Evolutionary conservation across 2,329 filamentous ascomycete species (phyloP).

Genomic region (Pseudophaeomoniella oleicola): DNA sequence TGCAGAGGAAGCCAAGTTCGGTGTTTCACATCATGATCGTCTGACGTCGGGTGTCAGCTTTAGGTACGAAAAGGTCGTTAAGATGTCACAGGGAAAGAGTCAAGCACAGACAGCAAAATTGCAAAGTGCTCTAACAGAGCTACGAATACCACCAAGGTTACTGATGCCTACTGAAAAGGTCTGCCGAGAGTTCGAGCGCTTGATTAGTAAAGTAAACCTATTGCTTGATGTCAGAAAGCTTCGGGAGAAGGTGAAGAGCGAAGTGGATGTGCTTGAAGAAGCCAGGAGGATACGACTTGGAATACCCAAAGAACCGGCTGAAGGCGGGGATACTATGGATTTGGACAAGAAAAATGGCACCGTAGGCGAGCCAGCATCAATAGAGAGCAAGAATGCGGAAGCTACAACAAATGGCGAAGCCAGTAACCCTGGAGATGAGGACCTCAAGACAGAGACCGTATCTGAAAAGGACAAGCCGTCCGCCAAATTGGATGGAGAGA

Average conservation of each 20-base stretch:
- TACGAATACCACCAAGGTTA: slow-evolving; percentile 29
- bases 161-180: slow-evolving; percentile 36
- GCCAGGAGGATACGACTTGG: slow-evolving; percentile 11
- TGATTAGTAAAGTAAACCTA: slow-evolving; percentile 31
- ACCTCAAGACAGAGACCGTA: neutral
- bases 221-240: slow-evolving; percentile 33
- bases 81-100: slow-evolving; percentile 34
- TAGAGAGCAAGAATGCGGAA: neutral
- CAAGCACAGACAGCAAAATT: slow-evolving; percentile 35
- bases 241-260: slow-evolving; percentile 30
- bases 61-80: slow-evolving; percentile 48
- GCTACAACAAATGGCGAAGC: slow-evolving; percentile 5
- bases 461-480: neutral
- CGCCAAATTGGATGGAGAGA: neutral
- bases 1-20: slow-evolving; percentile 65
- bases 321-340: slow-evolving; percentile 9
- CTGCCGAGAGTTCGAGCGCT: slow-evolving; percentile 33
- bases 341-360: slow-evolving; percentile 7
- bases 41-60: slow-evolving; percentile 78
- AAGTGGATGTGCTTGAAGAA: slow-evolving; percentile 30
- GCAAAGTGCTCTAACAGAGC: slow-evolving; percentile 29
- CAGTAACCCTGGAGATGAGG: neutral
- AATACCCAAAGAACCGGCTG: slow-evolving; percentile 7
- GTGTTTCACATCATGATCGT: slow-evolving; percentile 73
- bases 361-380: neutral